These are phyloP conservation scores for Fusarium begoniae DNA, from an alignment of 2,329 filamentous ascomycete genomes.

Conservation along the genomic window DNA sequence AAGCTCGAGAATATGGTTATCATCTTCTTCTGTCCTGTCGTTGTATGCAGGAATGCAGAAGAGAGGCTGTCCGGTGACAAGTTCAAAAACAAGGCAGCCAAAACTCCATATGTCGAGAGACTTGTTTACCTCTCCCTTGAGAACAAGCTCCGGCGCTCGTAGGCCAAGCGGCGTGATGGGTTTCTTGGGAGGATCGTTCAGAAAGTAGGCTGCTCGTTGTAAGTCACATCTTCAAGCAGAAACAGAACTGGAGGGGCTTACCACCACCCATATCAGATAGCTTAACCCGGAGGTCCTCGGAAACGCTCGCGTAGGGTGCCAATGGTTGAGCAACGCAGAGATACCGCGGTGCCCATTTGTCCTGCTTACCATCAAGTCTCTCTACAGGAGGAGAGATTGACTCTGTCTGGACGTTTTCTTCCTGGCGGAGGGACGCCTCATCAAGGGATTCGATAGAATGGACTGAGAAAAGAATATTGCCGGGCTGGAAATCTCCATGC, in stretches of 20 bases:
- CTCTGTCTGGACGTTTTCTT: background rate
- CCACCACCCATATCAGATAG: constrained; percentile 22
- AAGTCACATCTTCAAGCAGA: background rate
- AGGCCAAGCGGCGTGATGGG: background rate
- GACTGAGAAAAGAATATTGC: constrained; percentile 2
- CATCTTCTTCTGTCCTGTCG: background rate
- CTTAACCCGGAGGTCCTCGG: background rate
- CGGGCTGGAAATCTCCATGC: constrained; percentile 19
- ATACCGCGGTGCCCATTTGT: constrained; percentile 15
- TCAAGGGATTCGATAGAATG: background rate
- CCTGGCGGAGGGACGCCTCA: background rate
- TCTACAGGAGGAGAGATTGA: constrained; percentile 2
- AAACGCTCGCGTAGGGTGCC: background rate
- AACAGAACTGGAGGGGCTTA: background rate
- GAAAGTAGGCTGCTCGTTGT: constrained; percentile 4
- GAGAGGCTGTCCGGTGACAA: constrained; percentile 6
- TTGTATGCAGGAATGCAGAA: background rate
- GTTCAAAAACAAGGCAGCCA: constrained; percentile 22
- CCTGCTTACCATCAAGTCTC: constrained; percentile 12
- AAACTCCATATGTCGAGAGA: constrained; percentile 26
- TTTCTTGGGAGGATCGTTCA: background rate
- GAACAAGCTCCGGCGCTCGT: constrained; percentile 14
- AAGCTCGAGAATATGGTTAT: background rate
- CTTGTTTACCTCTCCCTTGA: background rate
- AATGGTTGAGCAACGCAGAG: constrained; percentile 9